Evolutionary conservation across 441 rosid genomes (phyloP), one percentile per base, ranked within the genome.

Genomic region (Gossypium schwendimanii): DNA sequence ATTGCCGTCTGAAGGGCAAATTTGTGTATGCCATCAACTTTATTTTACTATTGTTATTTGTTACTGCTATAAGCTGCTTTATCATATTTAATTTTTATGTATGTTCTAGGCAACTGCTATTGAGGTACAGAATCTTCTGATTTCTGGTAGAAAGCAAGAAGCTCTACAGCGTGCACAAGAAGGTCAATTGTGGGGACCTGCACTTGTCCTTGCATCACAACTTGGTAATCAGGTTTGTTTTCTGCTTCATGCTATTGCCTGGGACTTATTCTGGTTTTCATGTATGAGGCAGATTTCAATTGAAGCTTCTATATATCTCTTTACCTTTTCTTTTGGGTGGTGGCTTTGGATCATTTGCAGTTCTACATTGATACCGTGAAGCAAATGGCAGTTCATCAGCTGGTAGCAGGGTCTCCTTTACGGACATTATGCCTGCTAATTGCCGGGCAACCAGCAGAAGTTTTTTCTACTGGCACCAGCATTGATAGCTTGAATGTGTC

Each of bases 151-250:
- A 75, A 96, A 90, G 79, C 79, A 74, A 74, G 97, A 96, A 75
- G 99, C 99, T 77, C 57, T 96, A 49, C 88, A 82, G 59, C 80
- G 84, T 82, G 98, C 99, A 63, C 97, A 89, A 81, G 96, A 82
- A 78, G 98, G 99, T 63, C 96, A 88, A 84, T 80, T 96, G 75
- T 96, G 99, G 99, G 99, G 99, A 80, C 98, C 93, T 71, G 99
- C 99, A 18, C 96, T 96, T 79, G 91, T 96, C 73, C 91, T 96
- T 47, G 96, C 99, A 1, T 89, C 97, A 55, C 98, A 93, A 75
- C 93, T 96, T 76, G 99, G 98, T 41, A 82, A 96, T 47, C 97
- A 96, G 94, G 99, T 96, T 78, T 77, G 54, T 80, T 76, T 61
- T 61, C 76, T 54, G 23, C 31, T 82, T 75, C 63, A 63, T 70